phyloP scores from a whole-genome alignment of 768 basidiomycete species.

The Rhodotorula babjevae region DNA sequence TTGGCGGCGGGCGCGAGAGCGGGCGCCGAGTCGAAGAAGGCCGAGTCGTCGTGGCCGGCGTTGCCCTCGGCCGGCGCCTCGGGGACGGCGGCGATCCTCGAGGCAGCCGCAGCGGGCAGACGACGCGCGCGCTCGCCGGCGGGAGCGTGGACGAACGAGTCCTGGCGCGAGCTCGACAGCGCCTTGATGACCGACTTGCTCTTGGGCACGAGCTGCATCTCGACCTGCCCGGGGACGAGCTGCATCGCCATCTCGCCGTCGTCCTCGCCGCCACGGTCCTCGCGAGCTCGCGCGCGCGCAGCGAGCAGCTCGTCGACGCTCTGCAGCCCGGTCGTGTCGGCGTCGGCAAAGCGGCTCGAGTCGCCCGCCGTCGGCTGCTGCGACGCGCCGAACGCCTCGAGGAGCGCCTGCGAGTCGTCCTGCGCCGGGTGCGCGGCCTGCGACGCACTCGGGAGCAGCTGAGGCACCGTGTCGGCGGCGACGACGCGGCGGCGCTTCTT shows the following conservation, averaged over 20 bases:
- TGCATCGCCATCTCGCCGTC: slow-evolving; percentile 9
- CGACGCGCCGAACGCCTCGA: neutral
- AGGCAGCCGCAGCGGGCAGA: neutral
- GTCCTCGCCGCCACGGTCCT: neutral
- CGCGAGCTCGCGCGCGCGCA: neutral
- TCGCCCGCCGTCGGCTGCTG: neutral
- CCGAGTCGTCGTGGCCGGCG: slow-evolving; percentile 12
- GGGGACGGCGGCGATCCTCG: neutral
- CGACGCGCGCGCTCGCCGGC: neutral
- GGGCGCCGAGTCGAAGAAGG: slow-evolving; percentile 15
- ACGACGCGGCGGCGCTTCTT: slow-evolving; percentile 15
- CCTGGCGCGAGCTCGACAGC: slow-evolving; percentile 1
- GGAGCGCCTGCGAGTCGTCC: neutral
- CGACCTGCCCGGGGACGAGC: slow-evolving; percentile 15
- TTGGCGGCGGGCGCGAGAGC: neutral
- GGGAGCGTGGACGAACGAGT: neutral
- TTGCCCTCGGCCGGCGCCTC: neutral
- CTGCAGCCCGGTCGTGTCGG: neutral
- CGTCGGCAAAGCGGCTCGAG: slow-evolving; percentile 6
- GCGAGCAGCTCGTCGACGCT: neutral
- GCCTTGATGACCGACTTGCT: slow-evolving; percentile 31
- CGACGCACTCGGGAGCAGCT: neutral
- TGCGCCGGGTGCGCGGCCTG: neutral
- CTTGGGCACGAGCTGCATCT: slow-evolving; percentile 18
- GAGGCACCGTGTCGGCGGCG: neutral